Conservation (phyloP, 2,329 filamentous ascomycete genomes). For the Nannizziopsis barbatae region DNA sequence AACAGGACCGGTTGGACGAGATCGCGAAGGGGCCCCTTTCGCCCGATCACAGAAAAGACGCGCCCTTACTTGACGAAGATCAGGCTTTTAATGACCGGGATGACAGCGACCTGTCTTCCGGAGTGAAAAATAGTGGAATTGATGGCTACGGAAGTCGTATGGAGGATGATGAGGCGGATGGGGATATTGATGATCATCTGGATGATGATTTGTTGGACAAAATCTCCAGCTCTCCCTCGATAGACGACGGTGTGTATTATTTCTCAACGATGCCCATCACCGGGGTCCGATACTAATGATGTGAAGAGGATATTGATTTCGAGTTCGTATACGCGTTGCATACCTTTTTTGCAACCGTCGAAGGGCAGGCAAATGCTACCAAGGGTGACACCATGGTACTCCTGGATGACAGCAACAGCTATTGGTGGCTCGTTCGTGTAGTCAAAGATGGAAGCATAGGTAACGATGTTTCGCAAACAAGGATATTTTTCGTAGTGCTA, state of each 20-base stretch:
- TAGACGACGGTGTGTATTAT: slow-evolving; percentile 87
- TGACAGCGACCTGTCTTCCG: slow-evolving; percentile 20
- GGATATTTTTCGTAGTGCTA: slow-evolving; percentile 31
- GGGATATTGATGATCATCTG: slow-evolving; percentile 56
- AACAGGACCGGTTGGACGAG: slow-evolving; percentile 64
- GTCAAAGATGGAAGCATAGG: slow-evolving; percentile 96
- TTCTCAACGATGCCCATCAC: slow-evolving; percentile 20
- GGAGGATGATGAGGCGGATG: slow-evolving; percentile 47
- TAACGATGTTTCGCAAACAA: slow-evolving; percentile 28
- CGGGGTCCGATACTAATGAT: slow-evolving; percentile 20
- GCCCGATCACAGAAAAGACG: slow-evolving; percentile 43
- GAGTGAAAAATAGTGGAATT: slow-evolving; percentile 14
- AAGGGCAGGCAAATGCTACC: slow-evolving; percentile 94
- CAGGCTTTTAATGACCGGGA: slow-evolving; percentile 26
- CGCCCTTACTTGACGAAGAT: slow-evolving; percentile 24
- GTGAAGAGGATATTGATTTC: slow-evolving; percentile 97
- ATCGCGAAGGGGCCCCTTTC: slow-evolving; percentile 53
- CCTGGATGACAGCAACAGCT: slow-evolving; percentile 96
- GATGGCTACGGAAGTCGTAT: slow-evolving; percentile 17
- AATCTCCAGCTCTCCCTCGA: slow-evolving; percentile 96
- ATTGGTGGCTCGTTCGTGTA: slow-evolving; percentile 97
- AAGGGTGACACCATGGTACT: slow-evolving; percentile 99
- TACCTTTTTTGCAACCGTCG: slow-evolving; percentile 94
- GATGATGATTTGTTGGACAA: slow-evolving; percentile 87
- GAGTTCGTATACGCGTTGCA: slow-evolving; percentile 98